Evolutionary conservation across 306 rosid genomes (phyloP).

Genomic region (Clitoria ternatea): DNA sequence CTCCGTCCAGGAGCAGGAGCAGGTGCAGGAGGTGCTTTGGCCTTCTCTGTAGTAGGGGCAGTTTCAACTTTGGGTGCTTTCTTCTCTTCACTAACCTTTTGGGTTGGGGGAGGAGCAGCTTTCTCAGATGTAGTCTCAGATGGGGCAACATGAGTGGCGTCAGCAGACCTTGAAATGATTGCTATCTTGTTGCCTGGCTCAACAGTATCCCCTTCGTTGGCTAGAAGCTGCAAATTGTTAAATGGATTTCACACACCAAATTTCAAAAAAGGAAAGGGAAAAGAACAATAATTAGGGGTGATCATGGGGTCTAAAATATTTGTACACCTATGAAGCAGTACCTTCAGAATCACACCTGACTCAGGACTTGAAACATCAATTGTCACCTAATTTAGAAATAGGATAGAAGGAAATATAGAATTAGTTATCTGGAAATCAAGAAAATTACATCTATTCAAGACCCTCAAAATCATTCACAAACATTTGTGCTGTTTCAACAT

Average conservation of each 20-base stretch:
- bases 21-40: constrained; percentile 45
- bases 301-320: background rate
- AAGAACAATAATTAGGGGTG: background rate
- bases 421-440: background rate
- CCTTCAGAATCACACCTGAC: constrained; percentile 72
- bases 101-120: constrained; percentile 44
- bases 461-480: constrained; percentile 15
- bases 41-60: constrained; percentile 36
- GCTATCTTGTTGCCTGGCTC: constrained; percentile 84
- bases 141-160: constrained; percentile 70
- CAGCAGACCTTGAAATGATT: constrained; percentile 76
- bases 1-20: constrained; percentile 44
- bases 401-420: background rate
- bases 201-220: constrained; percentile 86
- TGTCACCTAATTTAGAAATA: constrained; percentile 55
- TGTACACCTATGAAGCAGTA: constrained; percentile 19
- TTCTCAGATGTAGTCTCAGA: constrained; percentile 51
- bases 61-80: constrained; percentile 51
- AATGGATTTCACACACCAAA: background rate
- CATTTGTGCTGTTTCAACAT: constrained; percentile 6
- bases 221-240: constrained; percentile 53
- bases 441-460: background rate
- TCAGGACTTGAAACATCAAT: constrained; percentile 84
- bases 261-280: background rate
- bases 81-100: constrained; percentile 46